A percentile compares a stretch with the other conserved stretches of the same genome.
These are phyloP conservation scores for Termitomyces heimii DNA, from an alignment of 768 basidiomycete species.

Conservation along the genomic window DNA sequence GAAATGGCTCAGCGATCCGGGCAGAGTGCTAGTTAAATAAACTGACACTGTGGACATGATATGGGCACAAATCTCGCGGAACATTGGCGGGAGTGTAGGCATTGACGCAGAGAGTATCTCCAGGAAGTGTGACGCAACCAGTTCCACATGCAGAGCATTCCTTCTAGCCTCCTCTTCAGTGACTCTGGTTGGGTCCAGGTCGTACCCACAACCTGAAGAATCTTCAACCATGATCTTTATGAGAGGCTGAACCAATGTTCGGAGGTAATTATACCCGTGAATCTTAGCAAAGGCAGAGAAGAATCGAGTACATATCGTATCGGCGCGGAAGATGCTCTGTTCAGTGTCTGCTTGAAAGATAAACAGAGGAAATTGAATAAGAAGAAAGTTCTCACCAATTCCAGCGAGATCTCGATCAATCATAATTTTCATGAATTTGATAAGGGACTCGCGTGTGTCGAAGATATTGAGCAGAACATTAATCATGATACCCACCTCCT, in stretches of 20 bases:
- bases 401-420: conserved; percentile 79
- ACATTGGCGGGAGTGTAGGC: conserved; percentile 73
- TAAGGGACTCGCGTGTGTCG: conserved; percentile 66
- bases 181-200: conserved; percentile 65
- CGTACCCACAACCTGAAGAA: conserved; percentile 70
- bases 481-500: conserved; percentile 80
- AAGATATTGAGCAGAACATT: conserved; percentile 83
- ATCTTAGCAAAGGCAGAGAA: conserved; percentile 81
- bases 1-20: conserved; percentile 1
- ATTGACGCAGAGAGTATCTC: conserved; percentile 68
- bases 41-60: conserved; percentile 75
- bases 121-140: conserved; percentile 71
- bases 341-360: conserved; percentile 55
- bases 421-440: conserved; percentile 74
- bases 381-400: conserved; percentile 45
- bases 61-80: conserved; percentile 82
- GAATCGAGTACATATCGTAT: conserved; percentile 83
- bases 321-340: conserved; percentile 78
- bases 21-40: neutral
- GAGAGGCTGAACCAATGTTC: conserved; percentile 70
- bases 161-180: conserved; percentile 53
- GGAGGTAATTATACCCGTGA: conserved; percentile 92
- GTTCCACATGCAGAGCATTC: conserved; percentile 67
- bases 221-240: conserved; percentile 68
- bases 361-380: neutral